Evolutionary conservation across 306 rosid species (phyloP), one percentile per base, ranked within the genome.

Genomic region (Citrullus amarus): DNA sequence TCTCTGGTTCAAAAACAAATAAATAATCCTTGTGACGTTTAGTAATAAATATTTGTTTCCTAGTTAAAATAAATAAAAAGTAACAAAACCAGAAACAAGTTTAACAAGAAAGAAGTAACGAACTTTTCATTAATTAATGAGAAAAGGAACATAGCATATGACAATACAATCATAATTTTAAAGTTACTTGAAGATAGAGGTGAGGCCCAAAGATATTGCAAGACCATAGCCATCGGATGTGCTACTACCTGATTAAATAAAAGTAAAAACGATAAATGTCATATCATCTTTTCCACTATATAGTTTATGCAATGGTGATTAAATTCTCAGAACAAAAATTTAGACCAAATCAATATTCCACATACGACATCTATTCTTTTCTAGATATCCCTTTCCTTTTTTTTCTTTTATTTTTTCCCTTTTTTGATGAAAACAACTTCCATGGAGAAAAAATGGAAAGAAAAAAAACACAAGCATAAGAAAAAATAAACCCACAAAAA

Each of bases 171-270:
- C 56, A 80, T 77, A 86, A 57, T 55, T 28, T 68, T 58, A 75
- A 76, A 87, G 83, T 88, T 90, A 94, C 98, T 92, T 94, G 81
- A 87, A 66, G 80, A 92, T 82, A 79, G 98, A 89, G 70, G 91
- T 67, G 80, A 92, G 92, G n/a, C 98, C 98, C 92, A 94, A 70
- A 46, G 88, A 92, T 71, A 90, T 8, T 70, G 97, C 98, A 82
- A 94, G 89, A 85, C 87, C 84, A 84, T 90, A 94, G 72, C 98
- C 98, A 81, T 89, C 90, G 75, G 80, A 65, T 80, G 81, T 75
- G 66, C 83, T 82, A 20, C 93, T 87, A 80, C 92, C 98, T 94
- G 91, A 63, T 65, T 57, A 59, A 79, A 85, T 36, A 77, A 32
- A 43, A 80, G 57, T 46, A 63, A 14, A 38, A 66, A 22, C 30